phyloP scores from a whole-genome alignment of 1,284 basidiomycete species.

The Leucoagaricus sp. region DNA sequence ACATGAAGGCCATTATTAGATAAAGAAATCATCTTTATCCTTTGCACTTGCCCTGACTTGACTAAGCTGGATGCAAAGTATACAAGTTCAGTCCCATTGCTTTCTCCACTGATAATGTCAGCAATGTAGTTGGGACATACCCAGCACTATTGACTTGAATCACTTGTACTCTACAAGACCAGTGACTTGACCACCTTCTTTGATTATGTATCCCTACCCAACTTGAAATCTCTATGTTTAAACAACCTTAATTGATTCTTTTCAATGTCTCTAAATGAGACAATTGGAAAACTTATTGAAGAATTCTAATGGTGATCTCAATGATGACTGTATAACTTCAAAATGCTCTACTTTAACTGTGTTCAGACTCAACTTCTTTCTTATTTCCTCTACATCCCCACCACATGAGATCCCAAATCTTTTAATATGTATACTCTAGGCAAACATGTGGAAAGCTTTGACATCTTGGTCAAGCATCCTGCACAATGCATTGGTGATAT shows the following conservation, averaged over 20 bases:
- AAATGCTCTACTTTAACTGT: neutral
- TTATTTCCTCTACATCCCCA: neutral
- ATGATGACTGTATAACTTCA: neutral
- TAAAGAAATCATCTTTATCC: slow-evolving; percentile 6
- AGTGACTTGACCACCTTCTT: neutral
- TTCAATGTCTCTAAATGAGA: neutral
- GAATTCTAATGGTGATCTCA: neutral
- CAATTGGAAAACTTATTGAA: slow-evolving; percentile 2
- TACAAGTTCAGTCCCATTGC: neutral
- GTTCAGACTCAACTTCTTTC: neutral
- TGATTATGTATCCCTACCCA: slow-evolving; percentile 3
- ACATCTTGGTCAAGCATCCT: neutral
- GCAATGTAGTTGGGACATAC: no score
- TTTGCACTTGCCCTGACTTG: slow-evolving; percentile 6
- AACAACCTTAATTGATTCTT: neutral
- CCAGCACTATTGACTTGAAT: slow-evolving; percentile 1
- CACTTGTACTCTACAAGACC: neutral
- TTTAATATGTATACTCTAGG: neutral
- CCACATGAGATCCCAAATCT: neutral
- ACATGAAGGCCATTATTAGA: neutral
- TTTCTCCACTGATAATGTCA: neutral
- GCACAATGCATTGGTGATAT: neutral
- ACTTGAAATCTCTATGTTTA: neutral
- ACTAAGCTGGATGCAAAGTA: neutral
- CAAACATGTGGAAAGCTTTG: neutral